Evolutionary conservation across 805 yeast species (phyloP), one percentile per base, ranked within the genome.

Genomic region (Candida cerambycidarum): DNA sequence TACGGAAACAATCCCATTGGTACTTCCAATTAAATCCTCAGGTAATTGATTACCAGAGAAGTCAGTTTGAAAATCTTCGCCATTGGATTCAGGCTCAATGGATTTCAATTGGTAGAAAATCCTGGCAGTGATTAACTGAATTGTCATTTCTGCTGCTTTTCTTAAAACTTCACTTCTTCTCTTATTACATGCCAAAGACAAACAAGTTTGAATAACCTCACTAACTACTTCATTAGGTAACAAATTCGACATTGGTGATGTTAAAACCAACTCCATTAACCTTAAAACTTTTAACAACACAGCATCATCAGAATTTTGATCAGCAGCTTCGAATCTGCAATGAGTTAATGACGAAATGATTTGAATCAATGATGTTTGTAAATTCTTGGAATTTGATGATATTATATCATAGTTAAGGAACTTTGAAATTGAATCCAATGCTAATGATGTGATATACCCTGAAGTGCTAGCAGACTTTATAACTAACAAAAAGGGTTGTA

Each of bases 281-380:
- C 84, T 72, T 48, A 93, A 76, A 15, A 93, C 95, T 56, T 87
- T 87, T 39, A 92, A 73, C 35, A 93, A 68, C 3, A 93, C 92
- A 0, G 95, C 86, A 59, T 93, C 99, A 65, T 93, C 98, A 32
- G 88, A 84, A 27, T 84, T 77, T 59, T 89, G 95, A 58, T 90
- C 97, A 0, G 93, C 85, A 2, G 96, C 96, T 68, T 93, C 97
- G 59, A 93, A 93, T 35, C 96, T 79, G 64, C 98, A 93, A 59
- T 89, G 96, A 0, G 98, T 87, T 48, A 93, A 73, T 0, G 97
- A 78, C 24, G 79, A 78, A 8, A 83, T 77, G 37, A 85, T 74
- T 55, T 86, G 88, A 13, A 80, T 76, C 47, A 87, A 63, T 1
- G 85, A 76, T 36, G 67, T 73, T 24, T 69, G 74, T 15, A 85